Conservation (phyloP, 768 basidiomycete genomes). For the Mycena rosella region DNA sequence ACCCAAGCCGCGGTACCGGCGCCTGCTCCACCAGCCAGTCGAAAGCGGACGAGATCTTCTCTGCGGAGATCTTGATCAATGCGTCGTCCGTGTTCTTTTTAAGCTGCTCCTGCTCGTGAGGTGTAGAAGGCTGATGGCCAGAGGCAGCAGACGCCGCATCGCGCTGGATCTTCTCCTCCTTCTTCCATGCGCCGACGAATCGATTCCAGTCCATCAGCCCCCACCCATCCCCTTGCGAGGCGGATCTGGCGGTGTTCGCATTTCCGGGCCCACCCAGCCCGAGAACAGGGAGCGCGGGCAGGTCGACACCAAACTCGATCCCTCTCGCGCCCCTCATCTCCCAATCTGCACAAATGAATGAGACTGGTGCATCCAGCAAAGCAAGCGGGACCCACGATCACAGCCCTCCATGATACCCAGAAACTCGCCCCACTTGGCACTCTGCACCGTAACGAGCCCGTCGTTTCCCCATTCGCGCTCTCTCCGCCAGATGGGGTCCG, state of each 20-base stretch:
- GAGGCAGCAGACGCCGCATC: constrained; percentile 47
- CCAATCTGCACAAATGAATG: constrained; percentile 70
- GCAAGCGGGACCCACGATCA: constrained; percentile 67
- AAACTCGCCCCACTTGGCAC: constrained; percentile 97
- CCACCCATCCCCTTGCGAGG: constrained; percentile 53
- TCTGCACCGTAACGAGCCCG: constrained; percentile 91
- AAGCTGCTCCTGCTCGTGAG: constrained; percentile 10
- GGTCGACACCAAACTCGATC: constrained; percentile 72
- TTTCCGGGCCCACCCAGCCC: constrained; percentile 48
- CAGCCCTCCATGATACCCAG: constrained; percentile 89
- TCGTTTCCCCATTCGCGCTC: constrained; percentile 87
- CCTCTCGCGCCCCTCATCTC: constrained; percentile 92
- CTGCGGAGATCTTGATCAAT: constrained; percentile 74
- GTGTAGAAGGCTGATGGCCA: constrained; percentile 8
- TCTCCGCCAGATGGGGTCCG: constrained; percentile 59
- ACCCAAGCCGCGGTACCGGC: constrained; percentile 50
- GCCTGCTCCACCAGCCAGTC: constrained; percentile 86
- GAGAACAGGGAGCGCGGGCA: constrained; percentile 63
- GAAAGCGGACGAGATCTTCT: constrained; percentile 78
- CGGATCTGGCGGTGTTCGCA: constrained; percentile 5
- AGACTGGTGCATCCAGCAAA: background rate
- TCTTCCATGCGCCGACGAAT: constrained; percentile 73
- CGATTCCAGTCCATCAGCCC: constrained; percentile 72
- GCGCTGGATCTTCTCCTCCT: constrained; percentile 58
- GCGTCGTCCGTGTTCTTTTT: constrained; percentile 57